Evolutionary conservation across 495 filamentous ascomycete species (phyloP), one percentile per base, ranked within the genome.

Genomic region (Wilcoxina mikolae): DNA sequence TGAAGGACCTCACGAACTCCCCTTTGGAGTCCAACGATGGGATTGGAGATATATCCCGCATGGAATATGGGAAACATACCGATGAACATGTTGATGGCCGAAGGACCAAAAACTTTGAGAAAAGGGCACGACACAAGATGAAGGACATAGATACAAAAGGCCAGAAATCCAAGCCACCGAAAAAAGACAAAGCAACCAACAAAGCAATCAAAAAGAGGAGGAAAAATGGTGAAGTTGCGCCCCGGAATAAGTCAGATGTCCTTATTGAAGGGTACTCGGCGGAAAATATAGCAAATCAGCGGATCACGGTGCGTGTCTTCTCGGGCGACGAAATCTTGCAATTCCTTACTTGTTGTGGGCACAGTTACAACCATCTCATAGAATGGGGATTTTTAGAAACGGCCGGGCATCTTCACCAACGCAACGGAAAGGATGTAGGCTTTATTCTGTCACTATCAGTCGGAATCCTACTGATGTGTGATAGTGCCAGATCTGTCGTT

Each of bases 341-440:
- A 22, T 2, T n/a, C 29, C 22, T 51, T 28, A 51, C 22, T 17
- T 27, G n/a, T n/a, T n/a, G n/a, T 17, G 10, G n/a, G 17, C 24
- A 62, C 51, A 87, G 82, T 70, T 82, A 20, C 74, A 72, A 41
- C 78, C 71, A 59, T 67, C 61, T 59, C 67, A 69, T 44, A 70
- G 62, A 35, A 66, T 72, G 61, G 86, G 85, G 0, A 68, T 91
- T 4, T 90, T 90, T 65, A 77, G 74, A 23, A 88, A 80, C 61
- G 83, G 83, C 1, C 78, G 75, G 48, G 71, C 76, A 25, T 87
- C 84, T 10, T 77, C 75, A 41, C 76, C 75, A 25, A 54, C 77
- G 51, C 70, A 66, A 56, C 68, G 72, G 55, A 70, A 66, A 57
- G 71, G 71, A 53, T 60, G 73, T 76, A 67, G 65, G 68, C 63